Percentiles rank a stretch among this genome's conserved stretches.
phyloP scores from a whole-genome alignment of 441 rosid species.

The Sinapis alba region DNA sequence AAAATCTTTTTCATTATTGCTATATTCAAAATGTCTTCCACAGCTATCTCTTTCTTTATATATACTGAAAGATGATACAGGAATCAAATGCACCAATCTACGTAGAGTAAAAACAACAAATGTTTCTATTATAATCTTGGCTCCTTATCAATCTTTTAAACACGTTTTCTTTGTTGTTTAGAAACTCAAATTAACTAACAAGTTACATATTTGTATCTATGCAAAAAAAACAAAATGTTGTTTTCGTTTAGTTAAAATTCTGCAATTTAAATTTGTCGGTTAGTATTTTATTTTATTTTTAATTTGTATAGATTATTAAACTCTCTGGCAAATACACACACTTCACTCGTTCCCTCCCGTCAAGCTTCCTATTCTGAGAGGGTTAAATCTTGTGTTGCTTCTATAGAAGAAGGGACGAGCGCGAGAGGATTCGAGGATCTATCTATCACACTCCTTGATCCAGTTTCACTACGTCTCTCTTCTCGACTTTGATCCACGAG shows the following conservation, averaged over 20 bases:
- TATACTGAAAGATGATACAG: not conserved
- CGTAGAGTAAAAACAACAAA: not conserved
- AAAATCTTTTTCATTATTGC: not conserved
- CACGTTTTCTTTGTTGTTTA: not conserved
- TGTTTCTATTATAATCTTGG: not conserved
- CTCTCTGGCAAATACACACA: too few relatives aligned
- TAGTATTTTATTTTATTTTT: not conserved
- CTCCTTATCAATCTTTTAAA: not conserved
- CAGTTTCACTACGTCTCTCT: too few relatives aligned
- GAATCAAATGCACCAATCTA: not conserved
- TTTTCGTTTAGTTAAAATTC: too few relatives aligned
- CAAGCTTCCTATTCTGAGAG: too few relatives aligned
- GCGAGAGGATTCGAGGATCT: too few relatives aligned
- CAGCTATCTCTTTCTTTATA: not conserved
- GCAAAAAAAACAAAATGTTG: not conserved
- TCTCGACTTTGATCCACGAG: conserved; percentile 3
- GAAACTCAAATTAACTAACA: not conserved
- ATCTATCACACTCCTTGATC: too few relatives aligned
- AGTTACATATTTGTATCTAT: not conserved
- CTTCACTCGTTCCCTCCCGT: too few relatives aligned
- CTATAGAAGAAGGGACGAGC: too few relatives aligned
- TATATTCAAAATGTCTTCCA: not conserved
- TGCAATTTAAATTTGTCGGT: conserved; percentile 27
- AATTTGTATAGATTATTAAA: too few relatives aligned
- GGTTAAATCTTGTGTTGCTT: too few relatives aligned